Evolutionary conservation across 2,329 filamentous ascomycete genomes (phyloP), one percentile per base, ranked within the genome.

Genomic region (Pestalotiopsis sp.): DNA sequence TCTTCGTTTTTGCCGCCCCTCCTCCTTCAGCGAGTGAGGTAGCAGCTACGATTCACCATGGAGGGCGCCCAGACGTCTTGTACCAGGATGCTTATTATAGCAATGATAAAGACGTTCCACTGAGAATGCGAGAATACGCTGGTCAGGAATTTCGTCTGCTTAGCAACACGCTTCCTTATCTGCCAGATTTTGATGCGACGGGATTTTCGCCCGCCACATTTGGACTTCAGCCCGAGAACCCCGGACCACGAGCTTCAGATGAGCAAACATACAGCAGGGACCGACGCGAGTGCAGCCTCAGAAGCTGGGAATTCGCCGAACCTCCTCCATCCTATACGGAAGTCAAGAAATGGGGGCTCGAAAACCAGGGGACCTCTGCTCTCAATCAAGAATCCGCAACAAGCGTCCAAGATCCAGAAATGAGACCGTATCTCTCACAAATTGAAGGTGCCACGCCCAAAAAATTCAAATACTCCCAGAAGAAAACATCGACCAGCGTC

Each of bases 81-180:
- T 97, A 97, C 72, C 93, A 94, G 78, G 91, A 94, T 76, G 91
- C 95, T 0, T 95, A 91, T 75, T 98, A 97, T 77, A 93, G 94
- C 73, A 86, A 93, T 36, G 94, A 97, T 70, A 86, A 85, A 65
- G 96, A 98, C 79, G 92, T 98, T 0, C 94, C 95, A 13, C 86
- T 91, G 52, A 88, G 91, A 66, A 81, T 86, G 39, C 87, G 94
- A 66, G 94, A 97, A 79, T 98, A 97, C 81, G 95, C 93, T 6
- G 95, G 95, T 3, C 90, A 90, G 73, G 93, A 97, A 74, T 98
- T 97, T 77, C 91, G 89, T 69, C 82, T 98, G 6, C 87, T 90
- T 74, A 92, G 94, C 69, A 90, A 87, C 67, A 93, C 92, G 1
- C 77, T 97, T 7, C 93, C 93, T 0, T 97, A 90, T 79, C 87